Evolutionary conservation across 176 grass and related monocot species (phyloP).

Genomic region (Typha latifolia): DNA sequence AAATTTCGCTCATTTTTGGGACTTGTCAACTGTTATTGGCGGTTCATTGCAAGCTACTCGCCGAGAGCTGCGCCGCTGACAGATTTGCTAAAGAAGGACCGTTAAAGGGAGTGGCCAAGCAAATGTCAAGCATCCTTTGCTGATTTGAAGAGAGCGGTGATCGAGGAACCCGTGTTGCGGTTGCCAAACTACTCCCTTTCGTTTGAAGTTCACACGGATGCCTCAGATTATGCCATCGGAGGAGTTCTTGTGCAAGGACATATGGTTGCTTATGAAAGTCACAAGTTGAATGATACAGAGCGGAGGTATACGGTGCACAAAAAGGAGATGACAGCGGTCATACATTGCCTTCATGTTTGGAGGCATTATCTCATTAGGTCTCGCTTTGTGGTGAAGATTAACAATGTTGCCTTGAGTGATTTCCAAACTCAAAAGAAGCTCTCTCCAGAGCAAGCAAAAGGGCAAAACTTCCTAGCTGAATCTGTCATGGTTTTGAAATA

Average conservation of each 20-base stretch:
- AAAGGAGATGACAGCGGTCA: not conserved
- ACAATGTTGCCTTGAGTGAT: too few species aligned
- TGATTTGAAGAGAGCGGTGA: not conserved
- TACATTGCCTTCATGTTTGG: not conserved
- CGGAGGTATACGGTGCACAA: not conserved
- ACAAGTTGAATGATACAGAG: too few species aligned
- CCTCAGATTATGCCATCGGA: not conserved
- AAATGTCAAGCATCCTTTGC: not conserved
- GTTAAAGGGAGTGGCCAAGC: not conserved
- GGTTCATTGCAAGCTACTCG: not conserved
- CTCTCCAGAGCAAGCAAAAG: not conserved
- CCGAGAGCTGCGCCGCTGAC: not conserved
- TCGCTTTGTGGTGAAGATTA: not conserved
- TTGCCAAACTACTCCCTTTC: not conserved
- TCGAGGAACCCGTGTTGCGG: not conserved
- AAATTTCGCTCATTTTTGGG: not conserved
- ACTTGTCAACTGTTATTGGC: not conserved
- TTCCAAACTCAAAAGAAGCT: too few species aligned
- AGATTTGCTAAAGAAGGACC: not conserved
- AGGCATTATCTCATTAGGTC: not conserved
- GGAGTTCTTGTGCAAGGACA: too few species aligned
- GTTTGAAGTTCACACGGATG: not conserved
- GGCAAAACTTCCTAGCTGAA: not conserved
- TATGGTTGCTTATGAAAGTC: too few species aligned
- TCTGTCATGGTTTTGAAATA: not conserved